phyloP scores from a whole-genome alignment of 106 monocot species.

The Dioscorea dumetorum region DNA sequence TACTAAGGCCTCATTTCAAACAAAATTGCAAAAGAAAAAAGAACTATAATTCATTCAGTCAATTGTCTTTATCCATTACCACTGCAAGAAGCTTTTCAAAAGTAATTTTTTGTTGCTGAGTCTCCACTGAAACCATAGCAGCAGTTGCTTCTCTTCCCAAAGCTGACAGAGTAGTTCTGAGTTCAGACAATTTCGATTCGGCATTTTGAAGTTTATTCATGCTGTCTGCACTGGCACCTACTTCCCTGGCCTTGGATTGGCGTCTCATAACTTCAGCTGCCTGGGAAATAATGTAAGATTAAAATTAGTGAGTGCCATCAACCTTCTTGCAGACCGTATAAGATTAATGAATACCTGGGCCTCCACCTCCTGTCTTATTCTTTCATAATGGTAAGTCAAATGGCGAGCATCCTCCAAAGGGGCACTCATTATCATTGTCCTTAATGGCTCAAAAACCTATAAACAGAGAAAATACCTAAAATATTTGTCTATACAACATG shows the following conservation, averaged over 20 bases:
- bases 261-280: slow-evolving; percentile 70
- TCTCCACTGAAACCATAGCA: slow-evolving; percentile 82
- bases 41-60: too few relatives aligned
- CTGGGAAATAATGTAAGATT: slow-evolving; percentile 23
- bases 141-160: slow-evolving; percentile 83
- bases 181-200: slow-evolving; percentile 74
- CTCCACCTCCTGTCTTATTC: slow-evolving; percentile 76
- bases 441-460: slow-evolving; percentile 79
- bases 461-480: background rate
- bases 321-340: background rate
- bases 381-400: slow-evolving; percentile 74
- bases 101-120: slow-evolving; percentile 72
- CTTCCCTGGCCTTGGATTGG: slow-evolving; percentile 67
- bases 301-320: background rate
- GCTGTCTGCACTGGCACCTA: slow-evolving; percentile 33
- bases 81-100: slow-evolving; percentile 67
- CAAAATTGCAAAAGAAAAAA: background rate
- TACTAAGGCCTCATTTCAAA: too few relatives aligned
- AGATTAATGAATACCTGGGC: slow-evolving; percentile 47
- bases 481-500: too few relatives aligned
- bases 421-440: slow-evolving; percentile 68
- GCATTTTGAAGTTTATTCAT: slow-evolving; percentile 63
- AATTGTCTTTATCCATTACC: slow-evolving; percentile 23
- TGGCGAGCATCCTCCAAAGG: slow-evolving; percentile 98
- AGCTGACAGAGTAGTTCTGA: slow-evolving; percentile 52